phyloP scores from a whole-genome alignment of 805 yeast genomes.

The Kregervanrija delftensis region DNA sequence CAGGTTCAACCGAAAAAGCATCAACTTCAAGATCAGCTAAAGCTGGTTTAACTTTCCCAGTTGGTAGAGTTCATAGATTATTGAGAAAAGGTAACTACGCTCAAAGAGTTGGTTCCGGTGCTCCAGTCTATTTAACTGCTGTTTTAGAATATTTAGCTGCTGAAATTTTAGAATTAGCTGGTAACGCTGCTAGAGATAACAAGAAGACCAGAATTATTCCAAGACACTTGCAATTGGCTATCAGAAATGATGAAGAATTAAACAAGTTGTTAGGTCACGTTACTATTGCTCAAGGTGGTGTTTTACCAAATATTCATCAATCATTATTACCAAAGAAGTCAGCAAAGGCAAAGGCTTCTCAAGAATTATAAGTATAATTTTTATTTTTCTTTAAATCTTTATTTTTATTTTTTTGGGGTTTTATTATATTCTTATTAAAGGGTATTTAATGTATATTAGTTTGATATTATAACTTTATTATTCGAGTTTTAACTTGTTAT shows the following conservation, averaged over 20 bases:
- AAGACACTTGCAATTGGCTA: slow-evolving; percentile 97
- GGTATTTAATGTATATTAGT: slow-evolving; percentile 19
- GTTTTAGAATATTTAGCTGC: slow-evolving; percentile 96
- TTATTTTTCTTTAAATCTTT: not conserved
- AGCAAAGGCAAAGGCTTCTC: slow-evolving; percentile 49
- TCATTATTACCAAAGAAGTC: slow-evolving; percentile 69
- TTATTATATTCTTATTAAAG: slow-evolving; percentile 2
- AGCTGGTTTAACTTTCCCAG: slow-evolving; percentile 99
- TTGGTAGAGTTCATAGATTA: slow-evolving; percentile 97
- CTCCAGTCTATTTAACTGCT: slow-evolving; percentile 96
- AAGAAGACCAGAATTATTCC: slow-evolving; percentile 98
- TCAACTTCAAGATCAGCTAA: slow-evolving; percentile 97
- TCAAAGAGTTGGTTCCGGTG: slow-evolving; percentile 98
- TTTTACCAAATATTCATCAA: slow-evolving; percentile 93
- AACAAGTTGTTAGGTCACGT: slow-evolving; percentile 90
- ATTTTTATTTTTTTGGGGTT: slow-evolving; percentile 4
- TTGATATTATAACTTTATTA: slow-evolving; percentile 3
- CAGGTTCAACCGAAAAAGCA: slow-evolving; percentile 90
- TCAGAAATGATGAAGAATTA: slow-evolving; percentile 98
- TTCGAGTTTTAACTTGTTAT: too few species aligned
- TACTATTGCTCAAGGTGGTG: slow-evolving; percentile 99
- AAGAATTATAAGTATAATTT: slow-evolving; percentile 40
- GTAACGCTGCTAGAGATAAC: slow-evolving; percentile 98
- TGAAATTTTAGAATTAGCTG: slow-evolving; percentile 96
- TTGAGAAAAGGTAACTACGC: slow-evolving; percentile 97